Base-by-base conservation (phyloP, 345 rosid genomes). In the Mallotus nudiflorus region DNA sequence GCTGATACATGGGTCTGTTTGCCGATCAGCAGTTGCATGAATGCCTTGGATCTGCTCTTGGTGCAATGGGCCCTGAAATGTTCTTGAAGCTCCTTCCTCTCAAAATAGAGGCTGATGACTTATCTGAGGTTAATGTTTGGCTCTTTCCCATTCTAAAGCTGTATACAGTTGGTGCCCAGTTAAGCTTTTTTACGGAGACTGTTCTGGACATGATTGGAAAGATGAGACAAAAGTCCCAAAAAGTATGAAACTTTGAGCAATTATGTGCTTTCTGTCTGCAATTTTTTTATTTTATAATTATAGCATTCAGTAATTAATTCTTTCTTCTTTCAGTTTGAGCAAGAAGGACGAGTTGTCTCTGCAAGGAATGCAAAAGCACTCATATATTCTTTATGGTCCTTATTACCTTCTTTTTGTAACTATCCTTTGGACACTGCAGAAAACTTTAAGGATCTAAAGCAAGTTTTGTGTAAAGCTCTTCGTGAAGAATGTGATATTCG, bases 81-180 rank as follows among this genome's bases (percentile, higher is more conserved):
- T 88, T 95, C 81, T 79, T 90, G 64, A 78, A 81, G 67, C 67
- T 87, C 79, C 78, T 95, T 39, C 90, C 91, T 58, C 88, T 95
- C 75, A 89, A 88, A 62, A 75, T 95, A 68, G 96, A 90, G 78
- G 88, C 86, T 65, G 77, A 80, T 74, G 92, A 92, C 82, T 84
- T 89, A 52, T 87, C 97, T 71, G 84, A 90, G 75, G 91, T 88
- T 65, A 95, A 95, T 62, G 90, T 88, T 55, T 92, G 97, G 97
- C 93, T 95, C 68, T 88, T 95, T 75, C 99, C 97, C 50, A 87
- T 92, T 74, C 72, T 95, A 80, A 95, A 92, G 93, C 97, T 90
- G 82, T 81, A 95, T 78, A 86, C 89, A 22, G 77, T 88, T 56
- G 97, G 99, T 67, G 97, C 92, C 63, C 87, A 69, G 68, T 80